These are phyloP conservation scores for Leavenworthia alabamica DNA, from an alignment of 345 rosid species.

Conservation along the genomic window DNA sequence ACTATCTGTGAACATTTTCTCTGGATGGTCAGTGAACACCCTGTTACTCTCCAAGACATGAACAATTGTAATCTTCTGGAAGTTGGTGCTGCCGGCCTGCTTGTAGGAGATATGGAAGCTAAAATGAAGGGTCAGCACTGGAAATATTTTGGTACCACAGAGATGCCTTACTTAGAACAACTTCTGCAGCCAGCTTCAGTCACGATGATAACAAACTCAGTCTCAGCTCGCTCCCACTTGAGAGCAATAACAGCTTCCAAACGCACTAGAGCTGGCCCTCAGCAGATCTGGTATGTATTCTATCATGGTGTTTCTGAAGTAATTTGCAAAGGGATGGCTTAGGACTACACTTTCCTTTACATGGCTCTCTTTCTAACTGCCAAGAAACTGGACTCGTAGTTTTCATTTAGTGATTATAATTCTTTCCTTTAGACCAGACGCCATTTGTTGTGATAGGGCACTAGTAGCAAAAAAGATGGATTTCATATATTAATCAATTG, in stretches of 20 bases:
- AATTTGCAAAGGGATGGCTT: conserved; percentile 6
- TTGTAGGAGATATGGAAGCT: conserved; percentile 90
- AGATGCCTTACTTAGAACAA: conserved; percentile 94
- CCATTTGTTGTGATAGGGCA: not conserved
- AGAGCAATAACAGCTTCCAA: conserved; percentile 87
- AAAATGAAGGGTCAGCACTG: conserved; percentile 89
- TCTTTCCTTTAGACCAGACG: not conserved
- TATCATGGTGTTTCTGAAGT: conserved; percentile 4
- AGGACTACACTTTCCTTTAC: conserved; percentile 11
- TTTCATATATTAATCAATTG: not conserved
- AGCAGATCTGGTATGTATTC: conserved; percentile 63
- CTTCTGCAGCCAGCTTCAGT: conserved; percentile 84
- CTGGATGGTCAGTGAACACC: conserved; percentile 39
- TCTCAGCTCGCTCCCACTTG: conserved; percentile 69
- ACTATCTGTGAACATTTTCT: conserved; percentile 4
- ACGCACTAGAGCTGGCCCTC: conserved; percentile 75
- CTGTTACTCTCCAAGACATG: conserved; percentile 57
- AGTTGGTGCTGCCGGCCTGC: conserved; percentile 94
- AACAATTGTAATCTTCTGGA: conserved; percentile 70
- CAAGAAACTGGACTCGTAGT: not conserved
- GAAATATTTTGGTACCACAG: conserved; percentile 84
- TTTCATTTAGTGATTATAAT: conserved; percentile 8
- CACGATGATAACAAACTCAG: conserved; percentile 63
- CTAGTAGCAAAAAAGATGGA: not conserved
- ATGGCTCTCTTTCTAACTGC: conserved; percentile 3